A percentile compares a stretch with the other conserved stretches of the same genome.
These are phyloP conservation scores for Ichthyophthirius multifiliis DNA, from an alignment of 169 alveolate species.

Conservation along the genomic window DNA sequence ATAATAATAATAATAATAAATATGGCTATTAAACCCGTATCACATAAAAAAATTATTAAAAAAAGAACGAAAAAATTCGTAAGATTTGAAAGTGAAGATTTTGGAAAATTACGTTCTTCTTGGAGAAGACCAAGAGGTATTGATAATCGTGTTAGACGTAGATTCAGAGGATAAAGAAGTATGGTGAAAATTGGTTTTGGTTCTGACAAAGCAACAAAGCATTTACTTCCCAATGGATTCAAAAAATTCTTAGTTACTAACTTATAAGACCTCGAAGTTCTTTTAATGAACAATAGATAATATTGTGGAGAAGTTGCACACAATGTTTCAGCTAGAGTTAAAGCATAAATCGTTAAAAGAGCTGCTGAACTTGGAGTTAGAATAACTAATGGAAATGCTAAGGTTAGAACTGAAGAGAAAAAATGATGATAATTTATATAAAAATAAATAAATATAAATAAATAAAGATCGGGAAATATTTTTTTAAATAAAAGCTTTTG, in stretches of 20 bases:
- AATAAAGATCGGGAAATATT: no score
- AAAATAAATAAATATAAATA: no score
- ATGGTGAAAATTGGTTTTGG: constrained; percentile 76
- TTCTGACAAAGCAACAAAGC: constrained; percentile 65
- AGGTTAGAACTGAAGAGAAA: constrained; percentile 51
- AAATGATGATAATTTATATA: neutral
- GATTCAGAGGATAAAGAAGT: constrained; percentile 75
- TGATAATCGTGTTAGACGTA: constrained; percentile 81
- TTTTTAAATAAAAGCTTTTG: no score
- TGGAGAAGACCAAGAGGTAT: constrained; percentile 88
- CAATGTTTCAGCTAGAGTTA: constrained; percentile 64
- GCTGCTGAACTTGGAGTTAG: constrained; percentile 77
- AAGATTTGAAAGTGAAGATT: constrained; percentile 45
- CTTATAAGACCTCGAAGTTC: constrained; percentile 69
- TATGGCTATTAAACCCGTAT: constrained; percentile 37
- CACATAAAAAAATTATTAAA: constrained; percentile 35
- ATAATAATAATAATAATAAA: neutral
- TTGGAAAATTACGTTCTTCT: constrained; percentile 27
- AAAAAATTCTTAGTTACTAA: constrained; percentile 68
- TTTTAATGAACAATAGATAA: constrained; percentile 80
- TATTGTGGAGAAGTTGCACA: constrained; percentile 70
- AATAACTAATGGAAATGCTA: constrained; percentile 66
- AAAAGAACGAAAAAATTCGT: constrained; percentile 41
- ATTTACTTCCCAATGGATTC: constrained; percentile 60
- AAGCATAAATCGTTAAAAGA: constrained; percentile 67